Base-by-base conservation (phyloP, 345 rosid genomes). In the Ceriops zippeliana region DNA sequence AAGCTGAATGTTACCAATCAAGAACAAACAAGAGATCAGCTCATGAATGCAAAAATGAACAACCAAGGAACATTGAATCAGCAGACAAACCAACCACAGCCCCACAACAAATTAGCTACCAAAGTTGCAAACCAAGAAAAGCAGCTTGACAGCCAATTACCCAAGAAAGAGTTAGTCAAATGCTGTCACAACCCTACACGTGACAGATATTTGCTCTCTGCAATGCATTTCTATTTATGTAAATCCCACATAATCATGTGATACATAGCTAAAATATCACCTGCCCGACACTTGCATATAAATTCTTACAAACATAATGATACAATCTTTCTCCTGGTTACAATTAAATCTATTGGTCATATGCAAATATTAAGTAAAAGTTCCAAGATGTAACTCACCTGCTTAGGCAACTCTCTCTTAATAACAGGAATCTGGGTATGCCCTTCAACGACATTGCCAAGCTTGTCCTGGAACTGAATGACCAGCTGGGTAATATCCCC, bases 381-480 rank as follows among this genome's bases (percentile, higher is more conserved):
- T 0, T n/a, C 10, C 11, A 54, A 54, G 28, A 65, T 28, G 6
- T 11, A 17, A 22, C 38, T 10, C 67, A 89, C 96, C 97, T 81
- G 88, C 58, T 81, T 85, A 4, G 96, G 97, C 80, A 89, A 75
- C 68, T 87, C 97, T 46, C 96, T 87, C 76, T 83, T 86, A 56
- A 91, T 80, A 31, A 89, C 87, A 77, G 91, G 79, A 70, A 79
- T 69, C 71, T 86, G 86, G 21, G 96, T 91, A 62, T 91, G 87
- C 28, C 97, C 97, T 78, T 91, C 97, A 62, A 89, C 89, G 2
- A 89, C 86, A 87, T 89, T 89, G n/a, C 96, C 97, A 58, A 91
- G 86, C 86, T 91, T 91, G 75, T 91, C 97, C 72, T 83, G 91
- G 76, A 87, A 91, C 82, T 89, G 96, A 28, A 91, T 81, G 35